These are phyloP conservation scores for Dothiorella sarmentorum DNA, from an alignment of 2,329 filamentous ascomycete genomes.

Conservation along the genomic window DNA sequence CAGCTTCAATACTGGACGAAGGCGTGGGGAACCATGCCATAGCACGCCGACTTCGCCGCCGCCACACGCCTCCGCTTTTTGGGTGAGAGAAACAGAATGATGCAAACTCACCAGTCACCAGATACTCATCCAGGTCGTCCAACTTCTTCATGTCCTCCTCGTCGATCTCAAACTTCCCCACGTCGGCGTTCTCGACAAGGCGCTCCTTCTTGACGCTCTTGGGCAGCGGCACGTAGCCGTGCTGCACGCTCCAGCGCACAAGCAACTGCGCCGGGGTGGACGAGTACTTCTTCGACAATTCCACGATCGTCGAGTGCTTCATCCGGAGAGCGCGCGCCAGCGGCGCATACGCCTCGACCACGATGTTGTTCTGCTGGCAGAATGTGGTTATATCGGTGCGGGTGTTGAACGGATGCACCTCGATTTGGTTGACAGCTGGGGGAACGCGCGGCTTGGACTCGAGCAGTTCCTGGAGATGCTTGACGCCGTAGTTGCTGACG, in stretches of 20 bases:
- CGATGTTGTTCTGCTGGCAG: constrained; percentile 63
- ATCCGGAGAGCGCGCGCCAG: constrained; percentile 69
- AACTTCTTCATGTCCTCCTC: constrained; percentile 61
- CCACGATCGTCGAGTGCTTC: constrained; percentile 60
- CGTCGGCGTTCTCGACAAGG: constrained; percentile 62
- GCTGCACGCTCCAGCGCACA: constrained; percentile 74
- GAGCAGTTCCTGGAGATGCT: constrained; percentile 70
- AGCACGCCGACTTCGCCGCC: not conserved
- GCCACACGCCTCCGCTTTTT: not conserved
- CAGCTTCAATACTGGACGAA: constrained; percentile 12
- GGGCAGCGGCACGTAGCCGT: constrained; percentile 68
- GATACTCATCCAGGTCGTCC: constrained; percentile 65
- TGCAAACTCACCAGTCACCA: constrained; percentile 64
- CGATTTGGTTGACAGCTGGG: constrained; percentile 69
- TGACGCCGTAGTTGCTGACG: constrained; percentile 74
- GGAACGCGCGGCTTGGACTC: constrained; percentile 57
- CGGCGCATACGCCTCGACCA: constrained; percentile 77
- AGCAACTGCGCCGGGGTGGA: constrained; percentile 72
- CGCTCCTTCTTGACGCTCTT: constrained; percentile 65
- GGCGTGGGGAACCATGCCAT: constrained; percentile 10
- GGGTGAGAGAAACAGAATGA: not conserved
- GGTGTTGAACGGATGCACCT: constrained; percentile 80
- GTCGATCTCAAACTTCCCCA: constrained; percentile 60
- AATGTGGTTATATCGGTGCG: constrained; percentile 62
- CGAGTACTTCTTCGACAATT: constrained; percentile 63